Evolutionary conservation across 2,329 filamentous ascomycete species (phyloP).

Genomic region (Exophiala calicioides): DNA sequence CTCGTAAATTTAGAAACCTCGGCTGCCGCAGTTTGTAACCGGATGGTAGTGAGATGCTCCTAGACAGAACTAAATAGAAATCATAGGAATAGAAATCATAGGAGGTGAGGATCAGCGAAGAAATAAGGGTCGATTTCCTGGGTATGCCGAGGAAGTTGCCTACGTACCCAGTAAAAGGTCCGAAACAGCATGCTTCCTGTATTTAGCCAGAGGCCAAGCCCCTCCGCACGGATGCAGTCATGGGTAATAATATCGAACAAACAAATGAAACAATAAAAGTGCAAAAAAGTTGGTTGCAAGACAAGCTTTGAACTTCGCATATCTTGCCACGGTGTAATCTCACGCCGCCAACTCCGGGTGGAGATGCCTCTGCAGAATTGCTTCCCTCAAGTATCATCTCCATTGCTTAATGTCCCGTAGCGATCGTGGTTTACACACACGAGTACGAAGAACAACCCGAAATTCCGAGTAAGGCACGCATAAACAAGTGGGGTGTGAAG

Average conservation of each 20-base stretch:
- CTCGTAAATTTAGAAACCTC: too few species aligned
- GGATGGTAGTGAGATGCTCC: too few species aligned
- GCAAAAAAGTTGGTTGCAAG: constrained; percentile 38
- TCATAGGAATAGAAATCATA: too few species aligned
- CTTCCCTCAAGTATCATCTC: constrained; percentile 58
- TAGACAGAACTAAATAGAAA: too few species aligned
- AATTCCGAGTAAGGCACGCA: constrained; percentile 58
- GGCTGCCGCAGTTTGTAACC: too few species aligned
- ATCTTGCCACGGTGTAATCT: constrained; percentile 50
- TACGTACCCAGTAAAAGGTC: too few species aligned
- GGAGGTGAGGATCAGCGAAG: too few species aligned
- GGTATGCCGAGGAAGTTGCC: too few species aligned
- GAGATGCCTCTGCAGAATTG: constrained; percentile 59
- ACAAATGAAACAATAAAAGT: constrained; percentile 6
- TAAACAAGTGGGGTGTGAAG: constrained; percentile 32
- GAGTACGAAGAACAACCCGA: constrained; percentile 55
- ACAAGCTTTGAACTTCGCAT: constrained; percentile 35
- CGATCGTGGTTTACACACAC: constrained; percentile 57
- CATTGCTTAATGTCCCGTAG: constrained; percentile 56
- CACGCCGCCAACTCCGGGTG: constrained; percentile 57
- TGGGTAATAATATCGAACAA: not conserved
- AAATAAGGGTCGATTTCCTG: too few species aligned
- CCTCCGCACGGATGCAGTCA: not conserved
- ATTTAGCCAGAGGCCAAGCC: too few species aligned
- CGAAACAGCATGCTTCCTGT: too few species aligned